phyloP scores from a whole-genome alignment of 2,329 filamentous ascomycete species.

The Penicillium crustosum region DNA sequence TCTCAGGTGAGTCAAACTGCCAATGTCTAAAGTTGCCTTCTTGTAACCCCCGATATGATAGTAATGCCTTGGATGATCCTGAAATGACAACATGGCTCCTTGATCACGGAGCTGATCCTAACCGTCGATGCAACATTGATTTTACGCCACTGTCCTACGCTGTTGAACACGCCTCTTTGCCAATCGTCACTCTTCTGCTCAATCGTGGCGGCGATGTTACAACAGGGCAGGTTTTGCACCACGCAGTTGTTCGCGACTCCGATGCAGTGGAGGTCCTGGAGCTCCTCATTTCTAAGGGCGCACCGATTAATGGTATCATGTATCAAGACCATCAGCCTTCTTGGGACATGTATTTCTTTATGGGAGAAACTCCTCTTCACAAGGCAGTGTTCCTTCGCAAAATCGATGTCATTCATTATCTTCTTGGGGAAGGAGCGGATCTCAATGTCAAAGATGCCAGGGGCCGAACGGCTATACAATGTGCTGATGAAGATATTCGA shows the following conservation, averaged over 20 bases:
- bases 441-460: background rate
- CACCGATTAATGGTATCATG: slow-evolving; percentile 20
- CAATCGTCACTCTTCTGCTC: slow-evolving; percentile 23
- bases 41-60: slow-evolving; percentile 6
- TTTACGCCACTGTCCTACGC: slow-evolving; percentile 27
- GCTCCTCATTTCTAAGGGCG: slow-evolving; percentile 21
- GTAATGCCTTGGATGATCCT: slow-evolving; percentile 20
- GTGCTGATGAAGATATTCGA: background rate
- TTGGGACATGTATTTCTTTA: background rate
- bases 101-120: slow-evolving; percentile 29
- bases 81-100: slow-evolving; percentile 29
- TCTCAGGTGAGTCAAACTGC: slow-evolving; percentile 20
- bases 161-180: slow-evolving; percentile 21
- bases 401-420: background rate
- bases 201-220: slow-evolving; percentile 17
- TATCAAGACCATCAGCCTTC: slow-evolving; percentile 25
- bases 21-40: background rate
- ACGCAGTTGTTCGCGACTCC: slow-evolving; percentile 17
- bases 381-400: background rate
- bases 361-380: background rate
- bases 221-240: slow-evolving; percentile 27
- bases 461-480: background rate
- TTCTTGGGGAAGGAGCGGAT: background rate
- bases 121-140: slow-evolving; percentile 25
- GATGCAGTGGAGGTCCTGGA: slow-evolving; percentile 20